Conservation (phyloP, 805 yeast genomes). For the Dipodascus geniculatus region DNA sequence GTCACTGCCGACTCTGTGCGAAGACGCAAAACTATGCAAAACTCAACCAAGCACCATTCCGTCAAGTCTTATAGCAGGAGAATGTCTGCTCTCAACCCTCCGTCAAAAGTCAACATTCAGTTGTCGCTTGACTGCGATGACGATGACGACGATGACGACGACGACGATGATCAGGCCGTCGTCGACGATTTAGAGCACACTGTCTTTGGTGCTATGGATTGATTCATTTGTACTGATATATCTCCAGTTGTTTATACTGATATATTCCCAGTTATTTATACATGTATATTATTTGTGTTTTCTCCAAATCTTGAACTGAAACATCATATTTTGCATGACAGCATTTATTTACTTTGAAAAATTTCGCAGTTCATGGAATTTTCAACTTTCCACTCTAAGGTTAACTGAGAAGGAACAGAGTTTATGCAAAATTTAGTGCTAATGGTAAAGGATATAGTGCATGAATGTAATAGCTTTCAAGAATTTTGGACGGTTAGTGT, state of each 20-base stretch:
- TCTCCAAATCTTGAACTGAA: too few species aligned
- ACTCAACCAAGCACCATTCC: background rate
- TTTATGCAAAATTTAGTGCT: too few species aligned
- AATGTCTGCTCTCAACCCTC: background rate
- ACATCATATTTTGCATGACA: too few species aligned
- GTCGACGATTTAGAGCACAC: background rate
- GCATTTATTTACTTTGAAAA: background rate
- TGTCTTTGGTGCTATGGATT: constrained; percentile 3
- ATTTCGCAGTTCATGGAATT: background rate
- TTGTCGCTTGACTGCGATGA: background rate
- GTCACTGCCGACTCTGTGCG: background rate
- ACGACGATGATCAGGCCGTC: background rate
- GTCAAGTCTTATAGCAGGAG: background rate
- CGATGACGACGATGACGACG: background rate
- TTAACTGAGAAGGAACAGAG: too few species aligned
- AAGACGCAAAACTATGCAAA: background rate
- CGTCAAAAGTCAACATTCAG: background rate
- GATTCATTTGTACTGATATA: background rate
- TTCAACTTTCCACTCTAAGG: too few species aligned
- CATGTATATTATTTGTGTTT: background rate
- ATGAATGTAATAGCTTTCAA: too few species aligned
- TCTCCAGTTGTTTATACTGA: background rate
- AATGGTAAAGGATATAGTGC: too few species aligned
- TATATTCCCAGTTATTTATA: background rate
- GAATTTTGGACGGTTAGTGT: constrained; percentile 86